Conservation (phyloP, 352 stramenopile species). For the Phytophthora litchii region DNA sequence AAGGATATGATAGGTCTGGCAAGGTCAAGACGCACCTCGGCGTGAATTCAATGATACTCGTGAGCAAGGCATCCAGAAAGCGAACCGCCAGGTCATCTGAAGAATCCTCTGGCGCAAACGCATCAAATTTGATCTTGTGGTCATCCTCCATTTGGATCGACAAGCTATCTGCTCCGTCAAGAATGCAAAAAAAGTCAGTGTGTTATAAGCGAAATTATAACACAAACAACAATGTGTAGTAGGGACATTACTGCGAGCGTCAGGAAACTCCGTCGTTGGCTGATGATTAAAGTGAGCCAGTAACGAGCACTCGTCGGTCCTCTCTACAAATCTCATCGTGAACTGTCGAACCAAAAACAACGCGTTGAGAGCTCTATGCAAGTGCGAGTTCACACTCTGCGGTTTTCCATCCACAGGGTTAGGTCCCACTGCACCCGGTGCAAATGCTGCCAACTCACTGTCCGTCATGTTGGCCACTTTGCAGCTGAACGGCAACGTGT, state of each 20-base stretch:
- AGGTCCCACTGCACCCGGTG: constrained; percentile 12
- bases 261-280: constrained; percentile 12
- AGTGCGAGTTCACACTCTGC: constrained; percentile 47
- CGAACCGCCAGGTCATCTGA: constrained; percentile 65
- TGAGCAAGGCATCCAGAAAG: constrained; percentile 74
- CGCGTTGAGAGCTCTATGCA: constrained; percentile 67
- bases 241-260: neutral
- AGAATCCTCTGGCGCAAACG: constrained; percentile 18
- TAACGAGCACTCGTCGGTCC: constrained; percentile 64
- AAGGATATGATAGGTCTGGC: neutral
- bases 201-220: neutral
- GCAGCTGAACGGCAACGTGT: constrained; percentile 59
- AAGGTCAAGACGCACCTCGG: constrained; percentile 53
- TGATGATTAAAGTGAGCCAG: constrained; percentile 70
- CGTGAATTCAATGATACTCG: constrained; percentile 56
- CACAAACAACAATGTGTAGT: constrained; percentile 1
- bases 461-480: constrained; percentile 61
- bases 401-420: constrained; percentile 37
- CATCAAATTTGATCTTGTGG: constrained; percentile 14
- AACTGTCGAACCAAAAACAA: constrained; percentile 81
- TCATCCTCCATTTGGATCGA: constrained; percentile 40
- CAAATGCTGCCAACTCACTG: constrained; percentile 51
- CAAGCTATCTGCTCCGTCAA: constrained; percentile 19
- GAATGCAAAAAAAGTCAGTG: neutral
- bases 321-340: constrained; percentile 73